A percentile compares a stretch with the other conserved stretches of the same genome.
phyloP scores from a whole-genome alignment of 1,139 yeast genomes.

The Yamadazyma sp. region DNA sequence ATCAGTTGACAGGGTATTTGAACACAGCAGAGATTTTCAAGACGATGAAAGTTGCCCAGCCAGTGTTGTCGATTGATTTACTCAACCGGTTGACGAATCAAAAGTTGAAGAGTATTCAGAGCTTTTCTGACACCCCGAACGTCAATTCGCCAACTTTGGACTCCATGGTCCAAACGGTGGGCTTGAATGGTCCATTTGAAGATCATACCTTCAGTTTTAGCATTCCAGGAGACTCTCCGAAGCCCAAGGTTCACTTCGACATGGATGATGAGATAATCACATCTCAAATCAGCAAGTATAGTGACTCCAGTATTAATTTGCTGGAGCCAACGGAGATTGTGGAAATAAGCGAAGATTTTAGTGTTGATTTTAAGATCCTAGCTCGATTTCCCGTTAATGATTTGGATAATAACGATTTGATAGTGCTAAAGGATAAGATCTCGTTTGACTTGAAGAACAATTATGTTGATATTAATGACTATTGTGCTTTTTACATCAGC shows the following conservation, averaged over 20 bases:
- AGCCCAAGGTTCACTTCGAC: conserved; percentile 5
- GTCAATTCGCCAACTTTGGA: neutral
- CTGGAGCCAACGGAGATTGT: conserved; percentile 9
- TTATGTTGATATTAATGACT: conserved; percentile 46
- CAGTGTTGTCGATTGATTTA: conserved; percentile 19
- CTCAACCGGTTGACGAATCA: conserved; percentile 14
- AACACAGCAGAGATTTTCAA: conserved; percentile 43
- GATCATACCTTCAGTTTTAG: conserved; percentile 3
- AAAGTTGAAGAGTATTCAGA: conserved; percentile 7
- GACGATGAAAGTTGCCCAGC: conserved; percentile 47
- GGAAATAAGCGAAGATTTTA: conserved; percentile 13
- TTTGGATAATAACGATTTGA: conserved; percentile 24
- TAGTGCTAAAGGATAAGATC: conserved; percentile 39
- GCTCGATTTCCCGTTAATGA: conserved; percentile 8
- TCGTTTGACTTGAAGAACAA: conserved; percentile 44
- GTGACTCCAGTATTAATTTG: conserved; percentile 10
- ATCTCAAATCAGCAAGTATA: conserved; percentile 6
- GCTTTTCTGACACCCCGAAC: neutral
- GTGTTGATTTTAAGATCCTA: conserved; percentile 13
- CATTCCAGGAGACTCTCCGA: neutral
- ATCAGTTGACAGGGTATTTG: conserved; percentile 39
- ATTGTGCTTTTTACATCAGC: conserved; percentile 45
- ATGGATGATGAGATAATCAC: conserved; percentile 2
- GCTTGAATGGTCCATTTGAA: neutral
- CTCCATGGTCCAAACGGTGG: neutral